Base-by-base conservation (phyloP, 2,329 filamentous ascomycete species). In the Emmonsiellopsis sp. region DNA sequence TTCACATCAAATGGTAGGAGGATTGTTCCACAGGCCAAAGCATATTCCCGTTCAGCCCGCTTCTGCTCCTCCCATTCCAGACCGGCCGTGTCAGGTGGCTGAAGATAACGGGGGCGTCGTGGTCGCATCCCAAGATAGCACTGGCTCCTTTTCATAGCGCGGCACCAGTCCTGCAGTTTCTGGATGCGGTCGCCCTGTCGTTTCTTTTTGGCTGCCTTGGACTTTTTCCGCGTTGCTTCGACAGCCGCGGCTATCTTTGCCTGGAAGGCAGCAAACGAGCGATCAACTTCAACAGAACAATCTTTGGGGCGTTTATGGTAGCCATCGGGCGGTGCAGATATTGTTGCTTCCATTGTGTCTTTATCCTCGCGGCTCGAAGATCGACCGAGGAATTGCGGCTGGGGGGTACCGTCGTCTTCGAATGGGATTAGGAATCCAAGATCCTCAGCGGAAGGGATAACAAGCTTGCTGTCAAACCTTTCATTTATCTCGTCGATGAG, bases 41-140 rank as follows among this genome's bases (percentile, higher is more conserved):
- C 57, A 53, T 63, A 60, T 37, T 59, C 56, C 14, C 53, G 52
- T 54, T 61, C 62, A 33, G 62, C 57, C 37, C 55, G 47, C 53
- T 58, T 56, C 52, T 60, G 56, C 46, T 63, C 59, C 53, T 60
- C 56, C 59, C 61, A 64, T 42, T 61, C 53, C 45, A 60, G 36
- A 51, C 59, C 53, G 49, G 61, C 51, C 17, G 51, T 48, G 2
- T 55, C 47, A n/a, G 55, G 53, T 7, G 55, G 51, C 21, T 58
- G 40, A 7, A 40, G 31, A 57, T 55, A 48, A 27, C 54, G 55
- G 33, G 61, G 40, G n/a, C 61, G 57, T 43, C 62, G 58, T 4
- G 74, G 67, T n/a, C 79, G 78, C 31, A 94, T 71, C 3, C 87
- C 88, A 1, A 95, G 77, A 61, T 87, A 88, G 50, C 80, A 74